These are phyloP conservation scores for Populus trichocarpa DNA, from an alignment of 441 rosid genomes.

Conservation along the genomic window DNA sequence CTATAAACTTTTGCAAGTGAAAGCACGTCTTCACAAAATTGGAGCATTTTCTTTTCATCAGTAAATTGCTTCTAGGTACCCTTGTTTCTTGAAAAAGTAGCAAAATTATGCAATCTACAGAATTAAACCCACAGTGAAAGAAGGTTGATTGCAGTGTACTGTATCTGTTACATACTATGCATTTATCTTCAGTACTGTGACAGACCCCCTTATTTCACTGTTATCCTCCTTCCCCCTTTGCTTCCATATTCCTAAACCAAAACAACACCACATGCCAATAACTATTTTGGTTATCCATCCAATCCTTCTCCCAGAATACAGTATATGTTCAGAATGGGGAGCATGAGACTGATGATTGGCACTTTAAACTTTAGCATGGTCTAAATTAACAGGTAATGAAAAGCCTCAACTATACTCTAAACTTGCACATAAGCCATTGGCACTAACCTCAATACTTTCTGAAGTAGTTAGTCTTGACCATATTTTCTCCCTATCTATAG, in stretches of 20 bases:
- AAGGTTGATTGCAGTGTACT: background rate
- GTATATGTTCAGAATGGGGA: background rate
- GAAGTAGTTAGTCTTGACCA: slow-evolving; percentile 95
- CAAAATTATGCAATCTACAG: background rate
- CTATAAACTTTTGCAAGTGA: background rate
- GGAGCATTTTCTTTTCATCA: slow-evolving; percentile 2
- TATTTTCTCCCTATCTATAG: slow-evolving; percentile 93
- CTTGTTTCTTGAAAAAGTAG: background rate
- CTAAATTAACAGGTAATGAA: background rate
- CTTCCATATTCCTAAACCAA: background rate
- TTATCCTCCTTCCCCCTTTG: background rate
- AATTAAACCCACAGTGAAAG: background rate
- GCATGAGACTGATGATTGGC: background rate
- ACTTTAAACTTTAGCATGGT: background rate
- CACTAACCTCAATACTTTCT: slow-evolving; percentile 93
- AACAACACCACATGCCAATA: background rate
- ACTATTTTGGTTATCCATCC: background rate
- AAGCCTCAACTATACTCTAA: background rate
- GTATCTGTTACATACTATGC: background rate
- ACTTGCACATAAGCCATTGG: background rate
- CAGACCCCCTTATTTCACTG: background rate
- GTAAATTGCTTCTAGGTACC: background rate
- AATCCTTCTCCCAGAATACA: background rate
- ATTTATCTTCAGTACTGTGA: background rate
- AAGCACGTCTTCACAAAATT: background rate